Evolutionary conservation across 169 alveolate genomes (phyloP).

Genomic region (Babesia bovis): DNA sequence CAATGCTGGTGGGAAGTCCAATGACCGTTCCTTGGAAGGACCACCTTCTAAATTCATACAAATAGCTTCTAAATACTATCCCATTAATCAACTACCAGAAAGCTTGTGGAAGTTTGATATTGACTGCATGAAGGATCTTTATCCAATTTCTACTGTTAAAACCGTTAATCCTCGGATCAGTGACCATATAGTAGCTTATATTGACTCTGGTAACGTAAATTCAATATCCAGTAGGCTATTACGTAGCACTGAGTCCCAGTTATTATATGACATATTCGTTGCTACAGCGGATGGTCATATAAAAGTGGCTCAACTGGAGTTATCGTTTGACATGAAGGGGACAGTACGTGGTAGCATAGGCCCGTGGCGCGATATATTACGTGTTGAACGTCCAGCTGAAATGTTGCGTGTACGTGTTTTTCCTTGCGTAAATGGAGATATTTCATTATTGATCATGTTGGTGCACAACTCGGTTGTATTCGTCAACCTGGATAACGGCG

Average conservation of each 20-base stretch:
- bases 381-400: not conserved
- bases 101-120: conserved; percentile 29
- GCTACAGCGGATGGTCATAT: conserved; percentile 6
- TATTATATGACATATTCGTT: conserved; percentile 15
- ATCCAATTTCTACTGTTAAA: conserved; percentile 15
- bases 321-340: not conserved
- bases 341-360: not conserved
- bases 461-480: conserved; percentile 23
- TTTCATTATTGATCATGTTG: conserved; percentile 9
- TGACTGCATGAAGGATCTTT: conserved; percentile 1
- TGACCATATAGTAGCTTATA: not conserved
- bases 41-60: not conserved
- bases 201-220: conserved; percentile 1
- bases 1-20: not conserved
- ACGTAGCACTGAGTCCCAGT: not conserved
- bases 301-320: not conserved
- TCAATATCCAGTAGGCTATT: not conserved
- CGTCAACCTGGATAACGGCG: conserved; percentile 11
- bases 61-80: not conserved
- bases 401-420: conserved; percentile 13
- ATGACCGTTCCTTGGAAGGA: not conserved
- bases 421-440: conserved; percentile 13
- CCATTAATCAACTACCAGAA: conserved; percentile 16
- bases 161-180: not conserved
- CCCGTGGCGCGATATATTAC: not conserved